Evolutionary conservation across 495 filamentous ascomycete species (phyloP).

Genomic region (Tuber borchii): DNA sequence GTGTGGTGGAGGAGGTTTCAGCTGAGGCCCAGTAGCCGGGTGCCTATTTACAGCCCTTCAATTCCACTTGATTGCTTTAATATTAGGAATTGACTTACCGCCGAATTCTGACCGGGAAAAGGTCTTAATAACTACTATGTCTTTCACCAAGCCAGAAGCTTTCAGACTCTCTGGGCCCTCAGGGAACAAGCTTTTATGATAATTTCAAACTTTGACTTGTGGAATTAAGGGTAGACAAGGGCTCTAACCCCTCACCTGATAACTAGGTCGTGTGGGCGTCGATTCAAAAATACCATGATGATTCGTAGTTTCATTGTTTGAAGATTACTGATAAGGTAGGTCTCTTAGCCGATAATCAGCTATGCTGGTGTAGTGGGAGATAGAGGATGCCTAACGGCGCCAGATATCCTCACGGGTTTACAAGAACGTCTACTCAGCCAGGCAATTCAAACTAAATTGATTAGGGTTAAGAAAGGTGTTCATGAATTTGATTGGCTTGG

Average conservation of each 20-base stretch:
- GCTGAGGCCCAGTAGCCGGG: no score
- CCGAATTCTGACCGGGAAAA: not conserved
- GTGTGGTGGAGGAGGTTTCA: no score
- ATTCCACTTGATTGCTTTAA: not conserved
- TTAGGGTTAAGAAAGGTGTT: not conserved
- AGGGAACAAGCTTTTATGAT: no score
- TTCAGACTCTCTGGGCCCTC: not conserved
- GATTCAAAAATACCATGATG: not conserved
- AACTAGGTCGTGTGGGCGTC: no score
- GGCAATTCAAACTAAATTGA: not conserved
- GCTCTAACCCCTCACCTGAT: no score
- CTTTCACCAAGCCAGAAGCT: not conserved
- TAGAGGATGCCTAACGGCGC: not conserved
- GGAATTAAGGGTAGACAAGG: no score
- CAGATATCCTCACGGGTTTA: not conserved
- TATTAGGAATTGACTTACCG: not conserved
- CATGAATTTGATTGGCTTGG: not conserved
- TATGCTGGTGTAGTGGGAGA: not conserved
- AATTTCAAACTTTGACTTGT: no score
- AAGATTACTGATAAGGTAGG: not conserved
- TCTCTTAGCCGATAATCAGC: not conserved
- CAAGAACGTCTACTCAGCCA: not conserved
- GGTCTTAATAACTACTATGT: not conserved
- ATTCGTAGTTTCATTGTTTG: not conserved
- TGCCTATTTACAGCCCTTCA: no score